These are phyloP conservation scores for Arthrobotrys megalospora DNA, from an alignment of 2,329 filamentous ascomycete species.

Conservation along the genomic window DNA sequence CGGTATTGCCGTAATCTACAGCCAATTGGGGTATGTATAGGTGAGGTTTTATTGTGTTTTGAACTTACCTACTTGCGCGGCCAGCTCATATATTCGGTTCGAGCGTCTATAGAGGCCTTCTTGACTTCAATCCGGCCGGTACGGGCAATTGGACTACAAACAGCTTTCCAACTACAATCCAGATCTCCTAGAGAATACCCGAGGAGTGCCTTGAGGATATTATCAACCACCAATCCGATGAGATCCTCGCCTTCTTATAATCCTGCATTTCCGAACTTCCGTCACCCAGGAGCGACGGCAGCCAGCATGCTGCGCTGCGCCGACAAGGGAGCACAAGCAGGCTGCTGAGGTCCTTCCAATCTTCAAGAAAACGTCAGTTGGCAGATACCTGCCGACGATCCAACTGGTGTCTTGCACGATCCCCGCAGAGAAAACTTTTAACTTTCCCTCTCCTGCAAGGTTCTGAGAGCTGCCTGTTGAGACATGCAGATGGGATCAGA, in stretches of 20 bases:
- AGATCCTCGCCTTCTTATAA: conserved; percentile 54
- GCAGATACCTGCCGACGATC: conserved; percentile 50
- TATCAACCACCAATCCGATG: neutral
- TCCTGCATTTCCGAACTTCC: neutral
- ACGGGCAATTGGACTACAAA: conserved; percentile 8
- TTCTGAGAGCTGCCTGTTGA: conserved; percentile 46
- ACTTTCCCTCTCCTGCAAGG: conserved; percentile 41
- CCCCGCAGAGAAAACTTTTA: conserved; percentile 41
- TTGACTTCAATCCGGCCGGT: conserved; percentile 9
- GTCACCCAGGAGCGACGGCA: conserved; percentile 17
- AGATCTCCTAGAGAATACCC: conserved; percentile 26
- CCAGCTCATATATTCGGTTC: conserved; percentile 2
- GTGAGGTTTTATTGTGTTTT: neutral
- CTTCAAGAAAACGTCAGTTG: conserved; percentile 55
- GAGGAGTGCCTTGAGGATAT: conserved; percentile 31
- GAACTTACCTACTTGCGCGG: conserved; percentile 19
- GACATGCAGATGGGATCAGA: conserved; percentile 26
- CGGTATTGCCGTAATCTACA: neutral
- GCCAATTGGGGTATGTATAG: neutral
- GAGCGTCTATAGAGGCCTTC: conserved; percentile 4
- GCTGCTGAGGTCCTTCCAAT: conserved; percentile 12
- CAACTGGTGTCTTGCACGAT: conserved; percentile 39
- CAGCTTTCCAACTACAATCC: neutral
- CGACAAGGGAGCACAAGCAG: conserved; percentile 30
- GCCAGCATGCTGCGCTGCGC: conserved; percentile 44